Evolutionary conservation across 495 filamentous ascomycete genomes (phyloP), one percentile per base, ranked within the genome.

Genomic region (Staphylotrichum tortipilum): DNA sequence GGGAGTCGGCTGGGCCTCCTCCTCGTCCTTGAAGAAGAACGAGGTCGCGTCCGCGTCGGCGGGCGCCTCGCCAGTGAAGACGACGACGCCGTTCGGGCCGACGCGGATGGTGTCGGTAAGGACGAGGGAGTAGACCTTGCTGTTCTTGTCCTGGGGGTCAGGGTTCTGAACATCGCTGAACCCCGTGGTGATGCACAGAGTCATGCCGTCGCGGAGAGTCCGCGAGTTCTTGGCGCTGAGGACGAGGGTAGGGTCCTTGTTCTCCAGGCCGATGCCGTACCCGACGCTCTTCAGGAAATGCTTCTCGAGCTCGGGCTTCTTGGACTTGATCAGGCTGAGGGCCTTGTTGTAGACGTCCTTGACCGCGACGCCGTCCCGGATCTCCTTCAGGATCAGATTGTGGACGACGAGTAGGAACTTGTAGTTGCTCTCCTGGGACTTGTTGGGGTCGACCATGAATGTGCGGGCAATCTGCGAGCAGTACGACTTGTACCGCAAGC

Each of bases 11-110:
- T 79, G 67, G 14, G 77, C 81, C 56, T 90, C 86, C 53, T 85
- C 81, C 44, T 90, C 87, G 57, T 91, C 89, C 60, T 94, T 92
- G 70, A 98, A 98, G 70, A 94, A 97, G 71, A 98, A 98, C 0
- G 89, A 92, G 2, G 88, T 86, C 1, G 88, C 86, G 57, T 95
- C 91, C 54, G 90, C 79, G 58, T 96, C 91, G 29, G 84, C 82
- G 7, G 91, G 82, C 4, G 89, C 90, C 57, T 92, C 88, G 47
- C 86, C 89, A 29, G 94, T 99, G 68, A 97, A 97, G 23, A 95
- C 81, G 7, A 85, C 80, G 7, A 88, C 79, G 7, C 89, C 87
- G 47, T 64, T 73, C n/a, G 78, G 65, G 3, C 83, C 82, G 33
- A 95, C 88, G 56, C 91, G 88, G 28, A 99, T 83, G 5, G 92